These are phyloP conservation scores for Symbiodinium pilosum DNA, from an alignment of 73 alveolate species.

Conservation along the genomic window DNA sequence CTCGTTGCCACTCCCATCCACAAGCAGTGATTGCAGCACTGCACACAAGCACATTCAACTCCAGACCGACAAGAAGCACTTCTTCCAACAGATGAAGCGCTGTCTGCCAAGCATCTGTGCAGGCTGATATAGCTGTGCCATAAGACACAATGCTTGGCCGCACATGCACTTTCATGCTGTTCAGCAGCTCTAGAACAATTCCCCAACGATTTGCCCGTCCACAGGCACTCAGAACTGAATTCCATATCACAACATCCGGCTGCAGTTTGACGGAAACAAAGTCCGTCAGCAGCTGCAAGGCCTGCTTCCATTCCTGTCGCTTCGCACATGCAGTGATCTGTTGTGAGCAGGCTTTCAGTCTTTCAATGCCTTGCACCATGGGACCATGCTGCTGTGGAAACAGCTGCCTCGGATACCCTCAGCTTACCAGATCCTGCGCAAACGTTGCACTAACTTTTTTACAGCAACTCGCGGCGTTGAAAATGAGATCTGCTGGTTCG, in stretches of 20 bases:
- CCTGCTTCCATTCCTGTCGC: constrained; percentile 27
- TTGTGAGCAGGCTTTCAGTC: not conserved
- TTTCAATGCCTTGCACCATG: not conserved
- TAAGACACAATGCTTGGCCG: not conserved
- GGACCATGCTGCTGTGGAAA: too few relatives aligned
- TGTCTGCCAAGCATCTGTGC: not conserved
- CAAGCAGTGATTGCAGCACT: not conserved
- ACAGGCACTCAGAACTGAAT: constrained; percentile 29
- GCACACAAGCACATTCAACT: not conserved
- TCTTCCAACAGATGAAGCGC: not conserved
- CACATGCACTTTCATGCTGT: not conserved
- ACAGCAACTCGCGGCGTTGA: too few relatives aligned
- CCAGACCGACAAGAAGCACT: not conserved
- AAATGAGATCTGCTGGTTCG: too few relatives aligned
- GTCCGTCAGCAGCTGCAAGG: constrained; percentile 20
- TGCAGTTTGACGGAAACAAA: not conserved
- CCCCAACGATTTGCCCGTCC: constrained; percentile 44
- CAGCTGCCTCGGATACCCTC: too few relatives aligned
- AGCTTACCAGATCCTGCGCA: too few relatives aligned
- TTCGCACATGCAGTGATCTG: not conserved
- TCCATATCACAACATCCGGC: constrained; percentile 10
- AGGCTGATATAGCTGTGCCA: not conserved
- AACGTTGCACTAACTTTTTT: too few relatives aligned
- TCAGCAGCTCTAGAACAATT: not conserved
- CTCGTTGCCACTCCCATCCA: constrained; percentile 4